Evolutionary conservation across 2,329 filamentous ascomycete species (phyloP), one percentile per base, ranked within the genome.

Genomic region (Cordyceps cateniannulata): DNA sequence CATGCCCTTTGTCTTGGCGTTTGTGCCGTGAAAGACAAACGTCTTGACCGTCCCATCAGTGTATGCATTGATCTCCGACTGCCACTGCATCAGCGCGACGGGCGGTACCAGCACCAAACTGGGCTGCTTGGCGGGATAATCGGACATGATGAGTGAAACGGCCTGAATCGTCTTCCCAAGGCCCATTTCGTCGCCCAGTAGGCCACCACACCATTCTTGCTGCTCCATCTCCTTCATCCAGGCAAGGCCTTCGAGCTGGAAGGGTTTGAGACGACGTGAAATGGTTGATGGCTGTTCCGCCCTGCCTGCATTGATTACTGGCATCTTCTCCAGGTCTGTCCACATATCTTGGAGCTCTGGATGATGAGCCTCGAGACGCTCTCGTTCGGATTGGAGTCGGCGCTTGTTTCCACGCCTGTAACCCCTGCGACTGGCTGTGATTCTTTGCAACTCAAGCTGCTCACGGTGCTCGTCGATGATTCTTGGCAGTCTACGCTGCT

Each of bases 101-200:
- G 93, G 93, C 0, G 93, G 93, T 0, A 96, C 92, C 38, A 97
- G 82, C 1, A 98, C 93, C 4, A 98, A 80, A 0, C 91, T 90
- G 1, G 95, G 93, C 59, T 88, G 77, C 66, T 88, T 89, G 24
- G 87, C 89, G 3, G 93, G 93, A 68, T 90, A 97, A 71, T 98
- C 93, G 1, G 93, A 97, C 95, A 98, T 98, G 73, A 99, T 92
- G 49, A 99, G 82, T 3, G 93, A 97, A 20, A 99, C 95, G 2
- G 95, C 93, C 74, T 99, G 95, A 55, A 99, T 98, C 0, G 95
- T 99, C 78, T 99, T 99, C 54, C 95, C 95, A 76, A 99, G 90
- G 7, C 95, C 95, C 95, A 99, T 99, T 75, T 99, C 95, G 67
- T 99, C 95, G 62, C 95, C 95, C 2, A 99, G 82, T 2, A 99